Conservation (phyloP, 1,284 basidiomycete species). For the Phaffia rhodozyma region DNA sequence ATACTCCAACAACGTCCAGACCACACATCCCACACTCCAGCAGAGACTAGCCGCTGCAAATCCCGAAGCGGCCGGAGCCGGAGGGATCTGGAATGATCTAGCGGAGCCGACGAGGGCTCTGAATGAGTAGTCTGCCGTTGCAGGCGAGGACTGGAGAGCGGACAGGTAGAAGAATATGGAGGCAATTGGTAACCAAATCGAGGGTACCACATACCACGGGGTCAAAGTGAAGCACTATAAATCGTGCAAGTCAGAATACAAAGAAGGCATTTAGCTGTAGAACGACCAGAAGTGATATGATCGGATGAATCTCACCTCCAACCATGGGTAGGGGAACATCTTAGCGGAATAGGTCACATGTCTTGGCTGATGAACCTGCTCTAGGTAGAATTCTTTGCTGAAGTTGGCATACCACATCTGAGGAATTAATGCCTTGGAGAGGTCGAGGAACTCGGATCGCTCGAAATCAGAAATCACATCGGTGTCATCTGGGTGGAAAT, state of each 20-base stretch:
- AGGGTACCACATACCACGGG: slow-evolving; percentile 86
- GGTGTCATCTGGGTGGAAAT: slow-evolving; percentile 63
- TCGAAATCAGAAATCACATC: slow-evolving; percentile 63
- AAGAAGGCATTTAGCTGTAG: background rate
- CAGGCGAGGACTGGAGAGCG: slow-evolving; percentile 59
- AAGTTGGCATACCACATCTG: slow-evolving; percentile 78
- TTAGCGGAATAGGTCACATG: slow-evolving; percentile 78
- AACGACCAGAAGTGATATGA: background rate
- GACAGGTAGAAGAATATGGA: slow-evolving; percentile 69
- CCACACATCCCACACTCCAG: slow-evolving; percentile 57
- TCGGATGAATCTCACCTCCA: slow-evolving; percentile 51
- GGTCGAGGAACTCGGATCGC: slow-evolving; percentile 85
- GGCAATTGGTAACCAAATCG: slow-evolving; percentile 84
- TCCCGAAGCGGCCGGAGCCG: slow-evolving; percentile 1
- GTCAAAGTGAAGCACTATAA: slow-evolving; percentile 68
- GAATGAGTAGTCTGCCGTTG: slow-evolving; percentile 6
- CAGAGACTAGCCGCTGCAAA: slow-evolving; percentile 44
- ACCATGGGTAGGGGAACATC: slow-evolving; percentile 67
- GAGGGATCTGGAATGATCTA: slow-evolving; percentile 38
- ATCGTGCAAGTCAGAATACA: slow-evolving; percentile 9
- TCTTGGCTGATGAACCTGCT: slow-evolving; percentile 92
- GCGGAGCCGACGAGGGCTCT: slow-evolving; percentile 35
- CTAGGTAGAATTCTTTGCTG: slow-evolving; percentile 80
- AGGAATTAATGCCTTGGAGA: slow-evolving; percentile 68
- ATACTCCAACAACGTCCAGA: slow-evolving; percentile 98